These are phyloP conservation scores for Coemansia nantahalensis DNA, from an alignment of 192 early-diverging fungal species.

Conservation along the genomic window DNA sequence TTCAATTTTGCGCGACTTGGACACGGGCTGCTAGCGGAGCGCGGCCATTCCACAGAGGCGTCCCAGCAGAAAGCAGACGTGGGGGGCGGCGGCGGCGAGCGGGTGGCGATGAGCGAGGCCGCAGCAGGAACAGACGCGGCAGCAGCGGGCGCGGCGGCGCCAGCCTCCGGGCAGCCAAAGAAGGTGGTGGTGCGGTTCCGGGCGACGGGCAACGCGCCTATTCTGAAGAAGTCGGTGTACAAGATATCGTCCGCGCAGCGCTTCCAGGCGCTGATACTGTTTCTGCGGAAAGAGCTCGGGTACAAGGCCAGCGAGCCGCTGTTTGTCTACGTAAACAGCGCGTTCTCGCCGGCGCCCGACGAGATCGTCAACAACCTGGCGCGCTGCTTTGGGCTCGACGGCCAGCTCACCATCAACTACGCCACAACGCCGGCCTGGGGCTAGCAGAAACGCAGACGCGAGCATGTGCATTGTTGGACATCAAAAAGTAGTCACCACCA, in stretches of 20 bases:
- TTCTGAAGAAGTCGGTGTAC: constrained; percentile 82
- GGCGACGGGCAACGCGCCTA: constrained; percentile 86
- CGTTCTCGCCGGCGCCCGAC: constrained; percentile 93
- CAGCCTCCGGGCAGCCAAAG: constrained; percentile 7
- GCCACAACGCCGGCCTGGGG: constrained; percentile 92
- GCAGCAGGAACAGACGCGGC: no score
- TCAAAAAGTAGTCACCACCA: no score
- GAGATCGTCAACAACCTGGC: constrained; percentile 79
- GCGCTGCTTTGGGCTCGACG: constrained; percentile 81
- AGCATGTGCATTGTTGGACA: no score
- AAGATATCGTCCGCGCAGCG: constrained; percentile 81
- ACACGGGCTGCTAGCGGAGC: no score
- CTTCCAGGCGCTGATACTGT: constrained; percentile 82
- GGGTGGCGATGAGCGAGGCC: no score
- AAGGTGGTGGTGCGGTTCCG: constrained; percentile 81
- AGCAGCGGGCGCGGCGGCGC: no score
- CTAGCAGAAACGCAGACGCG: no score
- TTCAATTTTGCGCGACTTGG: no score
- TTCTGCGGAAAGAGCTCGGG: constrained; percentile 78
- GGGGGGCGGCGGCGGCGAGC: no score
- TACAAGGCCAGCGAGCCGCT: constrained; percentile 72
- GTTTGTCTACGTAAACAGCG: constrained; percentile 92
- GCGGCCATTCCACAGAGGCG: no score
- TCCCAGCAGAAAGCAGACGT: no score
- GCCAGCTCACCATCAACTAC: constrained; percentile 86